Conservation (phyloP, 305 asterid species). For the Rubia balearica region DNA sequence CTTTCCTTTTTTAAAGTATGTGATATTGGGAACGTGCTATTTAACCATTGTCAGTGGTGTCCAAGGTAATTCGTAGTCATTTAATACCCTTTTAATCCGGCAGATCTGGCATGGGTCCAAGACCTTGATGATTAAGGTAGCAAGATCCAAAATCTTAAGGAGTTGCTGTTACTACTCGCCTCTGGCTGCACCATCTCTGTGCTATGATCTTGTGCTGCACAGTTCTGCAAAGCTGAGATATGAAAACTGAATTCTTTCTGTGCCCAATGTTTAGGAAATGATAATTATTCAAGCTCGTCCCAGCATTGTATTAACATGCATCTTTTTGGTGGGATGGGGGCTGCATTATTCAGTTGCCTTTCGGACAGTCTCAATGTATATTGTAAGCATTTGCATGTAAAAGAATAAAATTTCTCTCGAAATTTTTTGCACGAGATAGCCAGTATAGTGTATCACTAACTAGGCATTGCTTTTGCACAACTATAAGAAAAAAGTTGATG, state of each 20-base stretch:
- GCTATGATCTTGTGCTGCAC: background rate
- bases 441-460: background rate
- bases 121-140: conserved; percentile 46
- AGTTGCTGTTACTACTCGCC: conserved; percentile 12
- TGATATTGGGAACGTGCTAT: too few relatives aligned
- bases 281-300: conserved; percentile 19
- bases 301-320: conserved; percentile 19
- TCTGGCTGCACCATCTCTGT: conserved; percentile 11
- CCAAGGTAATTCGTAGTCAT: background rate
- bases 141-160: conserved; percentile 4
- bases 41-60: too few relatives aligned
- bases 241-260: conserved; percentile 9
- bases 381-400: conserved; percentile 20
- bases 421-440: conserved; percentile 2
- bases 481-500: background rate
- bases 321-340: conserved; percentile 22
- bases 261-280: conserved; percentile 1
- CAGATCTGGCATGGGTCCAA: conserved; percentile 90
- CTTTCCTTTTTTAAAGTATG: too few relatives aligned
- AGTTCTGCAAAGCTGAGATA: background rate
- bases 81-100: conserved; percentile 13
- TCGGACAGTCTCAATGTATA: conserved; percentile 30
- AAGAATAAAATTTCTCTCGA: background rate
- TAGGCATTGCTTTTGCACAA: background rate
- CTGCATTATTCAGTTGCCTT: conserved; percentile 20